Evolutionary conservation across 495 filamentous ascomycete genomes (phyloP).

Genomic region (Thermochaetoides thermophila): DNA sequence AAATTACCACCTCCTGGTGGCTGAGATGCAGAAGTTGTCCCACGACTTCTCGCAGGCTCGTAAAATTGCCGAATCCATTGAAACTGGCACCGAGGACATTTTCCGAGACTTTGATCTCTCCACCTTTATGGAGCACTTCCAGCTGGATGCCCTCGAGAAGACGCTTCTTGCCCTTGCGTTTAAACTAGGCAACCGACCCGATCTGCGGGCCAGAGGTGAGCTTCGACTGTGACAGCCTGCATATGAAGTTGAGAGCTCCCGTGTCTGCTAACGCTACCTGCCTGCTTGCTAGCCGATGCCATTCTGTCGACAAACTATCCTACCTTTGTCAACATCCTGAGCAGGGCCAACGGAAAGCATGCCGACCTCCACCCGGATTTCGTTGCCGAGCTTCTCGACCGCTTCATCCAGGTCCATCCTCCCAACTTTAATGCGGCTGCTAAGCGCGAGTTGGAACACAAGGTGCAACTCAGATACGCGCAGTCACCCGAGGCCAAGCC

Average conservation of each 20-base stretch:
- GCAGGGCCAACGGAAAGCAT: slow-evolving; percentile 43
- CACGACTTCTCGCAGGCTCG: slow-evolving; percentile 66
- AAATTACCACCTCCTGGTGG: slow-evolving; percentile 66
- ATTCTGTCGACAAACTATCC: slow-evolving; percentile 62
- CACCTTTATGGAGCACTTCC: slow-evolving; percentile 86
- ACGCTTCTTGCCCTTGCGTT: slow-evolving; percentile 80
- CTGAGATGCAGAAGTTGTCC: slow-evolving; percentile 73
- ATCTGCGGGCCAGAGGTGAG: slow-evolving; percentile 80
- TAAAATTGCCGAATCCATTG: slow-evolving; percentile 86
- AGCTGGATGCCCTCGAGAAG: slow-evolving; percentile 74
- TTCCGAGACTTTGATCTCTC: slow-evolving; percentile 90
- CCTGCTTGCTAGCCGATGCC: slow-evolving; percentile 51
- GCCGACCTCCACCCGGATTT: slow-evolving; percentile 46
- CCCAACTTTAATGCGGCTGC: slow-evolving; percentile 64
- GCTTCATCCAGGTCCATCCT: slow-evolving; percentile 67
- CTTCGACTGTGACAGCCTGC: slow-evolving; percentile 3
- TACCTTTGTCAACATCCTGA: slow-evolving; percentile 59
- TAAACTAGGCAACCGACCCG: slow-evolving; percentile 58
- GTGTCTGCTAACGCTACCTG: slow-evolving; percentile 13
- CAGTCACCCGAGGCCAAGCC: slow-evolving; percentile 39
- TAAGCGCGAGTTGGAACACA: slow-evolving; percentile 50
- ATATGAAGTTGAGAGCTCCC: neutral
- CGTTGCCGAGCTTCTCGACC: slow-evolving; percentile 63
- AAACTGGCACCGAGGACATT: slow-evolving; percentile 66
- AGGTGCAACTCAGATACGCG: slow-evolving; percentile 50